Evolutionary conservation across 495 filamentous ascomycete species (phyloP), one percentile per base, ranked within the genome.

Genomic region (Podospora conica): DNA sequence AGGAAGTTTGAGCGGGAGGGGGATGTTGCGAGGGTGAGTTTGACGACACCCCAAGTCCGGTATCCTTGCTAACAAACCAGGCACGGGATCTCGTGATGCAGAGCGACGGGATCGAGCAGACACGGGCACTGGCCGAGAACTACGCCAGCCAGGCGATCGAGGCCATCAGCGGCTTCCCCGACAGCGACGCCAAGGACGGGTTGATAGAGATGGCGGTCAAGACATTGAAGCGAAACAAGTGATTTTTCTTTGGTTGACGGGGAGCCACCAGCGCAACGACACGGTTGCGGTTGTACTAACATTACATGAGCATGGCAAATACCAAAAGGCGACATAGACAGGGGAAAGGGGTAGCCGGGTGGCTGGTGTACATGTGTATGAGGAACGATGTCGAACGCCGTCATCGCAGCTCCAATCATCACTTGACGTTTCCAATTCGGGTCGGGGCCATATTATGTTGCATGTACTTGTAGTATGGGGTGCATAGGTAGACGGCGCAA

Each of bases 161-260:
- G 20, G 90, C 94, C 20, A 90, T 98, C 69, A 81, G 82, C 70
- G 72, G 77, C 29, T 97, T 98, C 77, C 96, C 95, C 18, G 89
- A 92, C 61, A 91, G 91, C 71, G 95, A 97, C 65, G 95, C 96
- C 53, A 97, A 96, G 79, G 82, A 88, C 23, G 94, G 92, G 9
- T 81, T 98, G 61, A 83, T 95, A 69, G 91, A 97, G 67, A 96
- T 98, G 90, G 94, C 92, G 68, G 85, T 88, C 71, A 96, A 96
- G 80, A 92, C 92, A 2, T 84, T 97, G 80, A 90, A 92, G 73
- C 85, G 95, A 71, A 85, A 92, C 73, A 96, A 96, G 74, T 98
- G 84, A 76, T 65, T 18, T 6, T n/a, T 6, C 4, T 20, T n/a
- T 31, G 21, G 9, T 23, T 9, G 24, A 6, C 24, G 57, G 25